phyloP scores from a whole-genome alignment of 106 monocot species.

The Platanthera zijinensis region DNA sequence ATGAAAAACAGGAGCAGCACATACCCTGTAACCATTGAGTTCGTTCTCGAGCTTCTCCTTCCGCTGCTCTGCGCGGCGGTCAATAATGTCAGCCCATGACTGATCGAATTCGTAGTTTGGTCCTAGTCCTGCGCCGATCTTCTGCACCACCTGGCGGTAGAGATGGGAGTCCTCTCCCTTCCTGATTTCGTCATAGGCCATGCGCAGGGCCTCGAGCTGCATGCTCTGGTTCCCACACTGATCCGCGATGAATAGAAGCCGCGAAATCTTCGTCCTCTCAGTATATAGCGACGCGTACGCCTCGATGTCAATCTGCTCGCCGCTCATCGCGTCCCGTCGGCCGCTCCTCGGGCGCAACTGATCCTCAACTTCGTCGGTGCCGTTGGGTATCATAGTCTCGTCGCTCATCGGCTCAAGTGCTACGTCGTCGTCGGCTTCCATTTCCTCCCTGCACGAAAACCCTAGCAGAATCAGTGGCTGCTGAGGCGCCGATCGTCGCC shows the following conservation, averaged over 20 bases:
- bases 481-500: neutral
- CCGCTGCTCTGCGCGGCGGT: conserved; percentile 56
- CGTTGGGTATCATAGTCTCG: conserved; percentile 38
- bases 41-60: conserved; percentile 90
- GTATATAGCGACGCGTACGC: conserved; percentile 76
- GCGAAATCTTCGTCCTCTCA: conserved; percentile 60
- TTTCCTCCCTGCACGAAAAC: conserved; percentile 10
- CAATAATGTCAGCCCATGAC: conserved; percentile 58
- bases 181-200: conserved; percentile 91
- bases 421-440: conserved; percentile 66
- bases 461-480: conserved; percentile 7
- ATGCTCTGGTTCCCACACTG: conserved; percentile 40
- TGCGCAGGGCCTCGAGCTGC: conserved; percentile 77
- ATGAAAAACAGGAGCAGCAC: neutral
- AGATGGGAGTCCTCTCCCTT: conserved; percentile 74
- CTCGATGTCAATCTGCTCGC: conserved; percentile 93
- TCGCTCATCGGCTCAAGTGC: conserved; percentile 19
- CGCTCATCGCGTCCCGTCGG: conserved; percentile 29
- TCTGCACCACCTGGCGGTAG: conserved; percentile 51
- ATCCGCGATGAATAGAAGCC: conserved; percentile 85
- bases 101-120: conserved; percentile 52
- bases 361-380: conserved; percentile 13
- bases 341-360: conserved; percentile 1
- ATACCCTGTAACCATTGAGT: conserved; percentile 81
- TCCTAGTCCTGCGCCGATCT: conserved; percentile 61